Conservation (phyloP, 352 stramenopile genomes). For the Phytophthora sp. region DNA sequence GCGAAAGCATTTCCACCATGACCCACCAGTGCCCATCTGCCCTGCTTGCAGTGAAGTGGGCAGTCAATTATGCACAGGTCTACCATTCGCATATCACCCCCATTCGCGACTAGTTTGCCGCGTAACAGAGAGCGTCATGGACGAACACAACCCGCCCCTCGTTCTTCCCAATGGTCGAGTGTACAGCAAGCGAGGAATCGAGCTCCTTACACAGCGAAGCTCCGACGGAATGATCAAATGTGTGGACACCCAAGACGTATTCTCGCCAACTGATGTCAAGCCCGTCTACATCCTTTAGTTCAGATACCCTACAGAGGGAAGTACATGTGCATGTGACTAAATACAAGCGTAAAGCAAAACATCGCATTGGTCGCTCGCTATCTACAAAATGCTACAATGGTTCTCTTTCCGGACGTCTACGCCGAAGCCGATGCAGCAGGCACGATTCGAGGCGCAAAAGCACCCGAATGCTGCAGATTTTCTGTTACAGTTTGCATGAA, state of each 20-base stretch:
- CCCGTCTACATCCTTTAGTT: constrained; percentile 80
- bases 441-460: constrained; percentile 48
- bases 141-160: constrained; percentile 85
- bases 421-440: constrained; percentile 2
- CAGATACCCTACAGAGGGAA: constrained; percentile 3
- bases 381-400: constrained; percentile 24
- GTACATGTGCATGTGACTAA: constrained; percentile 15
- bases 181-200: constrained; percentile 81
- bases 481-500: constrained; percentile 84
- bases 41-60: constrained; percentile 79
- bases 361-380: constrained; percentile 16
- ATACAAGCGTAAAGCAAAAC: constrained; percentile 10
- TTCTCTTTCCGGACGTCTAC: constrained; percentile 12
- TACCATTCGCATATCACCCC: constrained; percentile 85
- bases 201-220: constrained; percentile 51
- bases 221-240: constrained; percentile 70
- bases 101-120: constrained; percentile 85
- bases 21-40: constrained; percentile 56
- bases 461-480: constrained; percentile 77
- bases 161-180: constrained; percentile 86
- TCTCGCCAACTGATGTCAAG: constrained; percentile 62
- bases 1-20: constrained; percentile 32
- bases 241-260: constrained; percentile 75
- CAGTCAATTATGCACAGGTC: constrained; percentile 50
- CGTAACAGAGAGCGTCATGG: constrained; percentile 80